Base-by-base conservation (phyloP, 1,284 basidiomycete species). In the Trichosporon ovoides region DNA sequence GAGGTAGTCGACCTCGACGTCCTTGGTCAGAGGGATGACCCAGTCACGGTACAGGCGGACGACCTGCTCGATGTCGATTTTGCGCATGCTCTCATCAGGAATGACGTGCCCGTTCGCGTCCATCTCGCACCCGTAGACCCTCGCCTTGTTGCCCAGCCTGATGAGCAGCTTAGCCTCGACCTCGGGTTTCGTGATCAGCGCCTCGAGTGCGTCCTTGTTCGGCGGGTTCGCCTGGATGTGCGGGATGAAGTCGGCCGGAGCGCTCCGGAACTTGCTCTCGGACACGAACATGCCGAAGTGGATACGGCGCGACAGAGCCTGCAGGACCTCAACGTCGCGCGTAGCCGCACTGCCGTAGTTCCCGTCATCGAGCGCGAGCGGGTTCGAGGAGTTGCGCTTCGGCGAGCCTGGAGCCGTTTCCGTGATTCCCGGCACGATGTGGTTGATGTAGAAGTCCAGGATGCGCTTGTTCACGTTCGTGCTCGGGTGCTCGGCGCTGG, bases 271-370 rank as follows among this genome's bases (percentile, higher is more conserved):
- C 76, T 99, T 98, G 55, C 89, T 89, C 78, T 99, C 96, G 4
- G 91, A 91, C 11, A 99, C 96, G 75, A 99, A 98, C 83, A 98
- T 98, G 61, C 95, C 96, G 71, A 96, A 99, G 77, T 99, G 96
- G 53, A 99, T 93, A 36, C 96, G 85, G 77, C 97, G 88, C 76
- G 88, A 91, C 66, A 99, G 86, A 18, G 93, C 88, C 70, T 96
- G 91, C 10, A 99, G 82, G 3, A 94, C 87, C 75, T 98, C 94
- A 38, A 98, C 85, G 72, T 99, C 96, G 60, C 96, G 83, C 34
- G 91, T 93, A 0, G 93, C 92, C 0, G 93, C 87, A 68, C 88
- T 91, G 24, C 96, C 96, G 74, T 98, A 97, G 77, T 98, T 98
- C n/a, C 92, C 92, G 83, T 83, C 75, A 80, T 86, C 77, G n/a